A percentile compares a stretch with the other conserved stretches of the same genome.
phyloP scores from a whole-genome alignment of 371 early-diverging fungal genomes.

The Mortierella sp. region DNA sequence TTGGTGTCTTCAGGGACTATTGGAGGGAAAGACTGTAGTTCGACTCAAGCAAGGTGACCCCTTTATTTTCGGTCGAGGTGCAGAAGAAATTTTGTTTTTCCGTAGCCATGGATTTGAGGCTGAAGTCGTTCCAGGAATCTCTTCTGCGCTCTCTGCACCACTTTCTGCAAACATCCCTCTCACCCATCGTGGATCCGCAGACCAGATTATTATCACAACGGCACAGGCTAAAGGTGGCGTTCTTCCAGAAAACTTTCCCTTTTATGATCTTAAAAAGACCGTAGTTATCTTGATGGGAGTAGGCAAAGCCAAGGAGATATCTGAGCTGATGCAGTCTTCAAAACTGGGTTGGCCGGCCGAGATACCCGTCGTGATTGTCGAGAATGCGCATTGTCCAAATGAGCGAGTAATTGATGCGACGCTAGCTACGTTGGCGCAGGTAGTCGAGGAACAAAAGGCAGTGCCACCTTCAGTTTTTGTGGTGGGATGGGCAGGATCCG shows the following conservation, averaged over 20 bases:
- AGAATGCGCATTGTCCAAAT: conserved; percentile 74
- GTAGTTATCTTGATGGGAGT: conserved; percentile 90
- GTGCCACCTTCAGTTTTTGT: conserved; percentile 80
- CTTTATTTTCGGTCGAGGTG: conserved; percentile 93
- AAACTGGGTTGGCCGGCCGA: conserved; percentile 69
- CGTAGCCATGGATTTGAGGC: conserved; percentile 75
- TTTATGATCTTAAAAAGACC: conserved; percentile 73
- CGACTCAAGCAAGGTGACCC: conserved; percentile 94
- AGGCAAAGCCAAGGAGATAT: conserved; percentile 72
- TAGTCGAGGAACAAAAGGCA: conserved; percentile 66
- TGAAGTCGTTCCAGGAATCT: conserved; percentile 84
- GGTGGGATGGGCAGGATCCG: conserved; percentile 64
- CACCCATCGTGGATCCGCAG: conserved; percentile 83
- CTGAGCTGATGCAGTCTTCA: conserved; percentile 62
- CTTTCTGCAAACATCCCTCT: conserved; percentile 80
- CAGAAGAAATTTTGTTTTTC: conserved; percentile 87
- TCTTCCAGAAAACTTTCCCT: conserved; percentile 79
- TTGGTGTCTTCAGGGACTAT: conserved; percentile 78
- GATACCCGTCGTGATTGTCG: conserved; percentile 76
- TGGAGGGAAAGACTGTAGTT: conserved; percentile 78
- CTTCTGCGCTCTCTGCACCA: conserved; percentile 82
- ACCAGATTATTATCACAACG: conserved; percentile 86
- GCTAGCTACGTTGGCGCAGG: conserved; percentile 62
- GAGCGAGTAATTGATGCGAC: conserved; percentile 73
- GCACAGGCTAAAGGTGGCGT: conserved; percentile 80